Evolutionary conservation across 176 grass and related monocot species (phyloP).

Genomic region (Oryza nivara): DNA sequence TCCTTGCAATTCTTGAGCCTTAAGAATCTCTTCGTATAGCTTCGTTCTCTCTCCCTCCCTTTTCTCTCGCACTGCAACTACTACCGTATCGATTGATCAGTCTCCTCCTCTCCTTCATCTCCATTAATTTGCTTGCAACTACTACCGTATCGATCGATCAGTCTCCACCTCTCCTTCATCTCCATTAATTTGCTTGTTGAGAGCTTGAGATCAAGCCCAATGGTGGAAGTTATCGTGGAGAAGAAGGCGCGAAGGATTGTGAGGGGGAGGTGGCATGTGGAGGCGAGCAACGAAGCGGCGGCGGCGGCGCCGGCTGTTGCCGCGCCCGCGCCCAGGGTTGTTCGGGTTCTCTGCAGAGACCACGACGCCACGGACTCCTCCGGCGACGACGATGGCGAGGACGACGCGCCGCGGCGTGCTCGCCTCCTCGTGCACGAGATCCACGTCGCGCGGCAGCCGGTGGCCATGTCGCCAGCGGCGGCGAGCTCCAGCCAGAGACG

Average conservation of each 20-base stretch:
- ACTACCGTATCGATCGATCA: too few species aligned
- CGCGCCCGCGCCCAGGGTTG: not conserved
- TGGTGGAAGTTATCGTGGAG: not conserved
- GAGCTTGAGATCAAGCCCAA: too few species aligned
- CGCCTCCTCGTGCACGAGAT: conserved; percentile 50
- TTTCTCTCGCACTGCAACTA: too few species aligned
- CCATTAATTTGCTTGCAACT: too few species aligned
- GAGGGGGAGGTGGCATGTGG: not conserved
- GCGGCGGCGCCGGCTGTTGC: not conserved
- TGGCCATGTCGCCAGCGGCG: too few species aligned
- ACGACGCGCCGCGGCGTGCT: not conserved
- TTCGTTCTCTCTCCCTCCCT: too few species aligned
- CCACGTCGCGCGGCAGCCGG: conserved; percentile 16
- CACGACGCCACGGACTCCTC: conserved; percentile 58
- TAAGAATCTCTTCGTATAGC: not conserved
- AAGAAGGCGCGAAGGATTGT: not conserved
- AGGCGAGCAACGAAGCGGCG: not conserved
- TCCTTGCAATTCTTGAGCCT: not conserved
- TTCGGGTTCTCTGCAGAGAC: conserved; percentile 44
- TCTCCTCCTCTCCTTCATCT: too few species aligned
- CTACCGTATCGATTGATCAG: too few species aligned
- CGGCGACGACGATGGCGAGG: conserved; percentile 1
- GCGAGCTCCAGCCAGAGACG: not conserved
- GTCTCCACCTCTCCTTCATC: too few species aligned
- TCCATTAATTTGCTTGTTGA: too few species aligned